Percentiles rank a stretch among this genome's conserved stretches.
Evolutionary conservation across 2,329 filamentous ascomycete genomes (phyloP).

Genomic region (Chrysosporium keratinophilum): DNA sequence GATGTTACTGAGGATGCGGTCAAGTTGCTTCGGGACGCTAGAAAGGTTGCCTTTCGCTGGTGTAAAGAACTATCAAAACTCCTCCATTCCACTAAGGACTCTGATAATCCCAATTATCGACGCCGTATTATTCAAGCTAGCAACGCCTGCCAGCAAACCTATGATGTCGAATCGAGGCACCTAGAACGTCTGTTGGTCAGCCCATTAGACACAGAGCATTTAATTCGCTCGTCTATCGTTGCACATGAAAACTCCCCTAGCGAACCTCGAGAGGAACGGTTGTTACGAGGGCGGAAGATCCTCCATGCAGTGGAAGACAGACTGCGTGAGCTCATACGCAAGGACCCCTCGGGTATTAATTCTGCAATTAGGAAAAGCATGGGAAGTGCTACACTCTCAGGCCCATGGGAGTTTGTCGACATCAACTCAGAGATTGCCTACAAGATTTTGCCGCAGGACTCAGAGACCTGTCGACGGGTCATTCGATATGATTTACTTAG

Average conservation of each 20-base stretch:
- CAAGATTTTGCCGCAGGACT: conserved; percentile 10
- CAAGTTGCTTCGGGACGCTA: conserved; percentile 24
- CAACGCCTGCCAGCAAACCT: conserved; percentile 36
- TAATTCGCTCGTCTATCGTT: conserved; percentile 32
- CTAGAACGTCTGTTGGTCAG: conserved; percentile 23
- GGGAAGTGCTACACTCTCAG: conserved; percentile 20
- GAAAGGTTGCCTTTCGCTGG: conserved; percentile 35
- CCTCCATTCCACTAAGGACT: conserved; percentile 18
- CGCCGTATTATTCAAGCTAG: conserved; percentile 32
- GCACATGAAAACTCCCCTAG: conserved; percentile 21
- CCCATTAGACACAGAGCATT: conserved; percentile 23
- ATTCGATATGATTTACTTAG: conserved; percentile 25
- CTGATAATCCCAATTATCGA: conserved; percentile 26
- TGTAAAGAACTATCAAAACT: conserved; percentile 26
- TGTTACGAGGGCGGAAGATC: conserved; percentile 16
- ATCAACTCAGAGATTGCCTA: conserved; percentile 17
- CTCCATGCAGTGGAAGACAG: conserved; percentile 16
- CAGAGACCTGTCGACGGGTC: conserved; percentile 12
- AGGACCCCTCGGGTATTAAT: conserved; percentile 19
- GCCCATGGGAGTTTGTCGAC: conserved; percentile 20
- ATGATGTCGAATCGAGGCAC: conserved; percentile 33
- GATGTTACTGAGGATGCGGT: conserved; percentile 23
- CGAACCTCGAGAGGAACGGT: conserved; percentile 8
- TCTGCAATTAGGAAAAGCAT: conserved; percentile 21
- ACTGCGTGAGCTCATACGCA: conserved; percentile 14